Conservation (phyloP, 2,329 filamentous ascomycete genomes). For the Nemania sp. region DNA sequence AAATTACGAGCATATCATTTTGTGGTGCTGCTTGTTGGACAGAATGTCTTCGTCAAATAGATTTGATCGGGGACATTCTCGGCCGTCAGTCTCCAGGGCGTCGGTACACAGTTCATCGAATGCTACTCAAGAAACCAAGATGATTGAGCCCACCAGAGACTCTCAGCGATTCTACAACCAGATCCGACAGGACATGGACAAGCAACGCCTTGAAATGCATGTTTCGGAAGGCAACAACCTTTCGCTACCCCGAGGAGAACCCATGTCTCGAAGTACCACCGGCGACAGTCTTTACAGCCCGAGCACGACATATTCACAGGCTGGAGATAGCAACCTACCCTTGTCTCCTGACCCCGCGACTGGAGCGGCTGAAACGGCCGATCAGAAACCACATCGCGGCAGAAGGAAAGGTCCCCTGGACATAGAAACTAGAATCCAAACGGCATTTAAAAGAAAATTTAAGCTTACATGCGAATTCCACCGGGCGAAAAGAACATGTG, state of each 20-base stretch:
- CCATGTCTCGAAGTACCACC: slow-evolving; percentile 29
- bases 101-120: slow-evolving; percentile 21
- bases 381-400: slow-evolving; percentile 31
- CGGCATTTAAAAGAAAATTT: slow-evolving; percentile 38
- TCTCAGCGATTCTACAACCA: slow-evolving; percentile 37
- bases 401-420: slow-evolving; percentile 36
- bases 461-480: slow-evolving; percentile 35
- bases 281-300: slow-evolving; percentile 28
- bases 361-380: slow-evolving; percentile 16
- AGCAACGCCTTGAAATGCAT: slow-evolving; percentile 27
- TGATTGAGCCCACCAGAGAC: slow-evolving; percentile 34
- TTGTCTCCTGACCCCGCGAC: slow-evolving; percentile 19
- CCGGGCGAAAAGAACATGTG: slow-evolving; percentile 33
- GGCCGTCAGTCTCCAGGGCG: slow-evolving; percentile 6
- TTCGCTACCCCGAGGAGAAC: slow-evolving; percentile 25
- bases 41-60: slow-evolving; percentile 29
- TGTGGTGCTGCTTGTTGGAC: neutral
- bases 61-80: slow-evolving; percentile 11
- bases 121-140: slow-evolving; percentile 17
- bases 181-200: slow-evolving; percentile 33
- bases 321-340: slow-evolving; percentile 21
- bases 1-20: neutral
- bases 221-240: slow-evolving; percentile 30
- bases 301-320: slow-evolving; percentile 32
- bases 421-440: slow-evolving; percentile 31